phyloP scores from a whole-genome alignment of 2,329 filamentous ascomycete genomes.

The Spiromastix sp. region DNA sequence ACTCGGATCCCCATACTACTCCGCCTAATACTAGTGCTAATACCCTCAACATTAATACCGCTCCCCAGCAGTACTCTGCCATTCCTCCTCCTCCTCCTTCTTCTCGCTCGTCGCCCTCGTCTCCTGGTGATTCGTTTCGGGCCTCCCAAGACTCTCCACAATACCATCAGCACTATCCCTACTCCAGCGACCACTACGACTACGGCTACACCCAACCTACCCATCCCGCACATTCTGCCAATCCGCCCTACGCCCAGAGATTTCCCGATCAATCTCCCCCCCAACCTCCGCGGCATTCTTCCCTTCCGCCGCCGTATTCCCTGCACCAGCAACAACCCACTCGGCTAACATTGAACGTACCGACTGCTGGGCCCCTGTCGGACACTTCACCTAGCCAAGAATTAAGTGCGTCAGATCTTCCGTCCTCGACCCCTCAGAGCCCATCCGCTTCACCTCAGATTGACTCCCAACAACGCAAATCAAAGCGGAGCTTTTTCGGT shows the following conservation, averaged over 20 bases:
- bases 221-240: constrained; percentile 8
- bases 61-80: background rate
- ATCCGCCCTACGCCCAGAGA: constrained; percentile 2
- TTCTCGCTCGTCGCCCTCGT: background rate
- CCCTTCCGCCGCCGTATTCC: background rate
- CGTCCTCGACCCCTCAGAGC: constrained; percentile 9
- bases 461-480: constrained; percentile 12
- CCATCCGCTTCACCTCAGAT: constrained; percentile 7
- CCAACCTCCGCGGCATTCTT: background rate
- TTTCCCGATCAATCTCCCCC: constrained; percentile 2
- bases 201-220: constrained; percentile 9
- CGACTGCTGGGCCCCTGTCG: background rate
- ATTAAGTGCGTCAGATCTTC: constrained; percentile 5
- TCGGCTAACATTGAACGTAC: constrained; percentile 8
- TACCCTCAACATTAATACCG: too few relatives aligned
- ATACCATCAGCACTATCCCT: constrained; percentile 1
- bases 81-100: constrained; percentile 2
- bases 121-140: background rate
- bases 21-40: too few relatives aligned
- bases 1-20: background rate
- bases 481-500: constrained; percentile 16
- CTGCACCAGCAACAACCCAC: constrained; percentile 1
- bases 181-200: constrained; percentile 4
- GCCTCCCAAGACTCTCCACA: background rate
- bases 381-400: constrained; percentile 2